Conservation (phyloP, 495 filamentous ascomycete species). For the Rhizodiscina lignyota region DNA sequence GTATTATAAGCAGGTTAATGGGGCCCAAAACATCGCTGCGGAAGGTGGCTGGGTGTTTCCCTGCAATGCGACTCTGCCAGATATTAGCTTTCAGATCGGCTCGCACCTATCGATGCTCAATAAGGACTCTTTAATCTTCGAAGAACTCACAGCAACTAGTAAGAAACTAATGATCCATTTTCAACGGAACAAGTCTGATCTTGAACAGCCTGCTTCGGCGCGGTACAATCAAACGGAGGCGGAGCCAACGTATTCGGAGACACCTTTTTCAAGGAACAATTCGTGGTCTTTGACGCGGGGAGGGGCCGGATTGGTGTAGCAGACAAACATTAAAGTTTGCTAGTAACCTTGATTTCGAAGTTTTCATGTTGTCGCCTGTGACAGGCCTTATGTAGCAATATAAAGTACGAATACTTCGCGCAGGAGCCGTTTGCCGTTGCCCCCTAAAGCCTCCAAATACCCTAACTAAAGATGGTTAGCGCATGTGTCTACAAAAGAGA, state of each 20-base stretch:
- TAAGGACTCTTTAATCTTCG: slow-evolving; percentile 37
- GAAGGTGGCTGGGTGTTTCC: slow-evolving; percentile 52
- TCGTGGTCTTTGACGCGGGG: slow-evolving; percentile 51
- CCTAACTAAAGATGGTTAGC: no score
- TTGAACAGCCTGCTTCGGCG: slow-evolving; percentile 24
- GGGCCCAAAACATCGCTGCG: slow-evolving; percentile 27
- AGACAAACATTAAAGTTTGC: no score
- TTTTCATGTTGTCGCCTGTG: no score
- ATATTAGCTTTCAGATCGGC: slow-evolving; percentile 43
- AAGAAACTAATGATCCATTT: not conserved
- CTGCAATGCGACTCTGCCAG: slow-evolving; percentile 48
- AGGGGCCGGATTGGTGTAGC: no score
- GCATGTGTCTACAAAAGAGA: no score
- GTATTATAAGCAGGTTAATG: slow-evolving; percentile 46
- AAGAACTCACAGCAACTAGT: no score
- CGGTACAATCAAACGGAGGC: slow-evolving; percentile 32
- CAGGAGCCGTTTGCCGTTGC: no score
- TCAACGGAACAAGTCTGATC: no score
- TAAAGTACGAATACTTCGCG: no score
- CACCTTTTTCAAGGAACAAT: slow-evolving; percentile 63
- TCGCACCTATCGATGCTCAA: slow-evolving; percentile 32
- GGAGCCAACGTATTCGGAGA: slow-evolving; percentile 60
- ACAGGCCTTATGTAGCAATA: no score
- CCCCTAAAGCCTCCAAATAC: no score
- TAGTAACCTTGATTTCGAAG: no score